These are phyloP conservation scores for Torulaspora gathmanii DNA, from an alignment of 805 yeast genomes.

Conservation along the genomic window DNA sequence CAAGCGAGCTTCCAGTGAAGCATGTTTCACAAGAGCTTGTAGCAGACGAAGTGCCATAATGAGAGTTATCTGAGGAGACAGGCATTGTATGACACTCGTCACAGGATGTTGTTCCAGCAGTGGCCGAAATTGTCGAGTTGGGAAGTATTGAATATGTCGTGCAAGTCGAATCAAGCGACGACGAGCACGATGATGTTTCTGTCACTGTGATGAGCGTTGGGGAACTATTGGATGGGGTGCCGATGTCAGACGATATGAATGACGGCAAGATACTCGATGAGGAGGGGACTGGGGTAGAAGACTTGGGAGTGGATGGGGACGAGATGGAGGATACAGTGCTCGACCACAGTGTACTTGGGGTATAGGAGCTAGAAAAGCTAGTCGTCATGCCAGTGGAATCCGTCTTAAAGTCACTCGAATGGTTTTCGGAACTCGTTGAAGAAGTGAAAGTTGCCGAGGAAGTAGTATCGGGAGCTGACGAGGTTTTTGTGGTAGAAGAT, in stretches of 20 bases:
- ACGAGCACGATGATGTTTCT: background rate
- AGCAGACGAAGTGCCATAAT: background rate
- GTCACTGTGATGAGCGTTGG: background rate
- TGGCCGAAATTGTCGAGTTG: too few relatives aligned
- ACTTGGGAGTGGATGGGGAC: background rate
- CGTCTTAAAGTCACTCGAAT: background rate
- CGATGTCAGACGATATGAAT: background rate
- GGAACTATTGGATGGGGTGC: background rate
- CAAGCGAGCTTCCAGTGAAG: background rate
- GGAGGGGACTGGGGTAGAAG: background rate
- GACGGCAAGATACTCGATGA: slow-evolving; percentile 4
- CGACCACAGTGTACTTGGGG: background rate
- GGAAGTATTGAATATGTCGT: background rate
- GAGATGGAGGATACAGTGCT: background rate
- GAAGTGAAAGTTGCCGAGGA: background rate
- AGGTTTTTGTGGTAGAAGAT: background rate
- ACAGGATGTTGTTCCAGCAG: too few relatives aligned
- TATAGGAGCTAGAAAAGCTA: background rate
- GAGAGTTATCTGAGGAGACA: too few relatives aligned
- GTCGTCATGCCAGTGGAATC: background rate
- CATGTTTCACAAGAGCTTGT: background rate
- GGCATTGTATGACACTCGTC: too few relatives aligned
- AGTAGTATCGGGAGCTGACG: slow-evolving; percentile 2
- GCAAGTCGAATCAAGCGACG: background rate
- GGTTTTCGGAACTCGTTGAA: background rate